Percentiles rank a stretch among this genome's conserved stretches.
These are phyloP conservation scores for Scenedesmus sp. DNA, from an alignment of 163 green algal species.

Conservation along the genomic window DNA sequence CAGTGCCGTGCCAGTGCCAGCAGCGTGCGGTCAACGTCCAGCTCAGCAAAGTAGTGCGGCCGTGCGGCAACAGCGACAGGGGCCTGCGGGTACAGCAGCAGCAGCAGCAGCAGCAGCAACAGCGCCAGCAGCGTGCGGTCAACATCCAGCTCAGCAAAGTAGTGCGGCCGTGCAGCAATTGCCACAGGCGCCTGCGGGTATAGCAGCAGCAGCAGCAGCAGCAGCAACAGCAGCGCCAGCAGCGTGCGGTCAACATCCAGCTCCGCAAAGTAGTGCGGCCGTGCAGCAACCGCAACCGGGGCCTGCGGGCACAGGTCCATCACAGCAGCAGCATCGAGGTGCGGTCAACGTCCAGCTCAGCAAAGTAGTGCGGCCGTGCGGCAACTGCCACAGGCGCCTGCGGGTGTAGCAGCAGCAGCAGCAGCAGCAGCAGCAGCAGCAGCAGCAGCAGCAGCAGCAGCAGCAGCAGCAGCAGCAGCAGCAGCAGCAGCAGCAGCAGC, in stretches of 20 bases:
- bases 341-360: too few species aligned
- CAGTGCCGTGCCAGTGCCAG: conserved; percentile 48
- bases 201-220: background rate
- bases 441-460: background rate
- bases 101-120: background rate
- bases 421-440: too few species aligned
- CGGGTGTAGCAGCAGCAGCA: background rate
- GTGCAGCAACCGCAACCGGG: too few species aligned
- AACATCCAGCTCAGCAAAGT: conserved; percentile 79
- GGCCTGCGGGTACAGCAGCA: conserved; percentile 53
- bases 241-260: conserved; percentile 21
- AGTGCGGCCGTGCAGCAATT: conserved; percentile 78
- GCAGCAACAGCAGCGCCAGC: too few species aligned
- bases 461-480: background rate
- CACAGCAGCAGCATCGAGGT: too few species aligned
- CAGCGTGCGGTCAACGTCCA: conserved; percentile 66
- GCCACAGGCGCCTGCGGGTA: conserved; percentile 70
- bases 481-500: background rate
- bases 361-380: too few species aligned
- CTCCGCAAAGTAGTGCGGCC: too few species aligned
- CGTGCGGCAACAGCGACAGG: conserved; percentile 78
- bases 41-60: conserved; percentile 81
- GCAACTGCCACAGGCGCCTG: background rate
- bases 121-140: background rate
- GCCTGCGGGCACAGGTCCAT: too few species aligned